Conservation (phyloP, 2,329 filamentous ascomycete species). For the Plectosphaerella sp. region DNA sequence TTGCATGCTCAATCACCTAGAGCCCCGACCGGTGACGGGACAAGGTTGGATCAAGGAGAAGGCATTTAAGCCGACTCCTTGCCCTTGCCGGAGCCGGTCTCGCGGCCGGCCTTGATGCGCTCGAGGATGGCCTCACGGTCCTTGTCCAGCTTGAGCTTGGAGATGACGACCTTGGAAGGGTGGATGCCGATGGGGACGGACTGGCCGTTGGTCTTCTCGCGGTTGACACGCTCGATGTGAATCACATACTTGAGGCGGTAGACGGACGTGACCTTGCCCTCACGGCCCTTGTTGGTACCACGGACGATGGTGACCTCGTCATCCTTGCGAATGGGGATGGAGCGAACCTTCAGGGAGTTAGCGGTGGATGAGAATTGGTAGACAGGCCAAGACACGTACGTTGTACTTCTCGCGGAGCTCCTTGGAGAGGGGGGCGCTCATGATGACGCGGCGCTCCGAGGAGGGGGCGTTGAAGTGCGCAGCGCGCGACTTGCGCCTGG, state of each 20-base stretch:
- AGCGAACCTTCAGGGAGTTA: conserved; percentile 63
- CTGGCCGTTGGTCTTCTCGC: conserved; percentile 97
- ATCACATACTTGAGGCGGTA: conserved; percentile 98
- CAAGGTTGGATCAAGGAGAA: neutral
- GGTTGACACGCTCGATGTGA: conserved; percentile 93
- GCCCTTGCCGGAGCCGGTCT: conserved; percentile 65
- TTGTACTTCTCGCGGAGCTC: conserved; percentile 99
- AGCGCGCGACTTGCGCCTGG: conserved; percentile 98
- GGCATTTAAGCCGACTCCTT: conserved; percentile 54
- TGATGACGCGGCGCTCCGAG: conserved; percentile 90
- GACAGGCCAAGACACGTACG: conserved; percentile 68
- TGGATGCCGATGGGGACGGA: conserved; percentile 91
- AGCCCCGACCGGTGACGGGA: neutral
- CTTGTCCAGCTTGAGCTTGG: conserved; percentile 98
- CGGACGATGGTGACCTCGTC: conserved; percentile 92
- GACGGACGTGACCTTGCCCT: conserved; percentile 96
- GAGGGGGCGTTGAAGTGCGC: conserved; percentile 96
- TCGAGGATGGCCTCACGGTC: conserved; percentile 85
- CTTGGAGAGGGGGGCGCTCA: conserved; percentile 94
- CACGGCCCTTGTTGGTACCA: conserved; percentile 92
- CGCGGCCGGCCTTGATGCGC: conserved; percentile 76
- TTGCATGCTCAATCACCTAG: neutral
- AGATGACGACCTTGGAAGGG: conserved; percentile 96
- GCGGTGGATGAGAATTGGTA: too few species aligned
- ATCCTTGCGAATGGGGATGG: conserved; percentile 96